These are phyloP conservation scores for Fusarium sp. DNA, from an alignment of 2,329 filamentous ascomycete species.

Conservation along the genomic window DNA sequence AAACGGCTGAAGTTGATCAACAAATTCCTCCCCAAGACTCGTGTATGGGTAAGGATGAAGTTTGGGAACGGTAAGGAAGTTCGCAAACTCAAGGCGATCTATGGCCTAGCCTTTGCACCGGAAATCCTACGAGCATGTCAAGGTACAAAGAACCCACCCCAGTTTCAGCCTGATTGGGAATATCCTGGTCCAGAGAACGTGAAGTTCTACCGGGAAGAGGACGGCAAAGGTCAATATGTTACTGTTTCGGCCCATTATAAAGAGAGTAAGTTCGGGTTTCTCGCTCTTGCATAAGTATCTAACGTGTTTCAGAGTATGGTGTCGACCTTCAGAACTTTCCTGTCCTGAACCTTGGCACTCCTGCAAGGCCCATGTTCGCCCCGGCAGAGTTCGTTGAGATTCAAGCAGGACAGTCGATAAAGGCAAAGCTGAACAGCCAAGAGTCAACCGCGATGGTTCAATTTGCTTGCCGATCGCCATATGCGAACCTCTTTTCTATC, in stretches of 20 bases:
- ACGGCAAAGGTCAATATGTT: constrained; percentile 48
- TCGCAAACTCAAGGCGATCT: constrained; percentile 49
- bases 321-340: constrained; percentile 61
- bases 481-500: constrained; percentile 76
- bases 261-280: constrained; percentile 52
- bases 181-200: constrained; percentile 53
- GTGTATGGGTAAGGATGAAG: constrained; percentile 53
- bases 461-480: constrained; percentile 77
- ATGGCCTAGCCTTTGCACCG: constrained; percentile 47
- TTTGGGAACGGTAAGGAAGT: constrained; percentile 52
- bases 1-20: constrained; percentile 50
- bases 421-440: constrained; percentile 67
- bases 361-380: constrained; percentile 70
- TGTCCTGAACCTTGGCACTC: constrained; percentile 75
- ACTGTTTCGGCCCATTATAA: constrained; percentile 61
- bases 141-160: constrained; percentile 39
- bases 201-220: constrained; percentile 51
- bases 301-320: constrained; percentile 53
- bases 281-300: constrained; percentile 4
- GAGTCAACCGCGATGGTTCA: constrained; percentile 79
- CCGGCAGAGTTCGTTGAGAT: constrained; percentile 76
- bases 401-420: constrained; percentile 73
- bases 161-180: constrained; percentile 44
- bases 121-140: constrained; percentile 39
- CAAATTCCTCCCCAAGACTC: constrained; percentile 57